Percentiles rank a stretch among this genome's conserved stretches.
Conservation (phyloP, 78 protist species). For the Dictyostelium firmibasis region DNA sequence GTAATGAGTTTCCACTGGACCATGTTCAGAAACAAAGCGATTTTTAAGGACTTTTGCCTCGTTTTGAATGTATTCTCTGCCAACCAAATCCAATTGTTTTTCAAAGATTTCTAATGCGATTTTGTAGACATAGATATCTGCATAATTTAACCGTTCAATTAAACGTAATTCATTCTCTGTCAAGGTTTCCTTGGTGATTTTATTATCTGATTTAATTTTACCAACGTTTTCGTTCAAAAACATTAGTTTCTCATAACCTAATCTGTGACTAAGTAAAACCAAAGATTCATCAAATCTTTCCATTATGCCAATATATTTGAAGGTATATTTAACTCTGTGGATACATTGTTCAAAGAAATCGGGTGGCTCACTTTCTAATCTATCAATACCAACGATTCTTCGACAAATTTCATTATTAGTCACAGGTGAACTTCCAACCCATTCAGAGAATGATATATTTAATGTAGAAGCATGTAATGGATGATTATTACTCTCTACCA, state of each 20-base stretch:
- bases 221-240: background rate
- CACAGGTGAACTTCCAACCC: constrained; percentile 16
- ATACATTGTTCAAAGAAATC: background rate
- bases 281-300: constrained; percentile 58
- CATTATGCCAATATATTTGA: constrained; percentile 55
- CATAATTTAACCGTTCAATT: constrained; percentile 2
- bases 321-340: constrained; percentile 1
- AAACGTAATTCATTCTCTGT: background rate
- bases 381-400: constrained; percentile 23
- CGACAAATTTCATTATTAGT: constrained; percentile 28
- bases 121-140: constrained; percentile 15
- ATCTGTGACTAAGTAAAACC: constrained; percentile 17
- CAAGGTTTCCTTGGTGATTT: background rate
- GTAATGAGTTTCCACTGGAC: background rate
- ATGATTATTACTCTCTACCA: background rate
- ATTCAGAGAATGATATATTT: background rate
- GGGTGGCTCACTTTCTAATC: background rate
- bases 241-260: background rate
- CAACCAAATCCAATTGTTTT: constrained; percentile 46
- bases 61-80: background rate
- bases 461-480: constrained; percentile 1
- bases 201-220: background rate
- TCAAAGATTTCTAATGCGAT: constrained; percentile 34
- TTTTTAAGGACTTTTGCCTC: background rate
- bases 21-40: background rate